phyloP scores from a whole-genome alignment of 169 alveolate species.

The Plasmodium malariae region DNA sequence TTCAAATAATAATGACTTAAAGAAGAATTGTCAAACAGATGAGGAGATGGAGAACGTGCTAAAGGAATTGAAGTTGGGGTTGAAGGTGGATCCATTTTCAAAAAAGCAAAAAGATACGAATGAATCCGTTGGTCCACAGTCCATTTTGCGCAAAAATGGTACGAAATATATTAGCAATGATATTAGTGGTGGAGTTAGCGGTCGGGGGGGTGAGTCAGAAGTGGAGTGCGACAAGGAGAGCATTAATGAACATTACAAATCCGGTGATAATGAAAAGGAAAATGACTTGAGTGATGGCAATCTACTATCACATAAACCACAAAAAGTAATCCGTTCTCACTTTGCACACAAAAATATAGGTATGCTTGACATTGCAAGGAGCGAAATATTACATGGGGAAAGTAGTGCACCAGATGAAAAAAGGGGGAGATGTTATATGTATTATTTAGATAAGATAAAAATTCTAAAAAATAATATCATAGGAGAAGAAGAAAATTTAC shows the following conservation, averaged over 20 bases:
- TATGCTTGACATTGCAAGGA: background rate
- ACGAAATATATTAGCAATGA: too few relatives aligned
- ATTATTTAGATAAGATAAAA: constrained; percentile 22
- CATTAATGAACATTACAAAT: too few relatives aligned
- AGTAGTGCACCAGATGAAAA: background rate
- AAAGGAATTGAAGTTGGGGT: too few relatives aligned
- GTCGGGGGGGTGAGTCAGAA: too few relatives aligned
- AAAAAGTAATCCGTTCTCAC: background rate
- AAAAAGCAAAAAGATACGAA: too few relatives aligned
- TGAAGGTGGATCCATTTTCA: background rate
- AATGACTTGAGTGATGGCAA: background rate
- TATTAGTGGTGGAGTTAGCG: too few relatives aligned
- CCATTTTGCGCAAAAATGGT: too few relatives aligned
- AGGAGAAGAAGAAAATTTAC: background rate
- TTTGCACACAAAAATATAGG: background rate
- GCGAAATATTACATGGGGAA: too few relatives aligned
- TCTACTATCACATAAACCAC: background rate
- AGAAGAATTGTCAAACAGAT: too few relatives aligned
- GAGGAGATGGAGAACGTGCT: too few relatives aligned
- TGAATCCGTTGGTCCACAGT: too few relatives aligned
- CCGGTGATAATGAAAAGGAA: background rate
- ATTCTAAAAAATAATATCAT: background rate
- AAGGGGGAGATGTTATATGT: background rate
- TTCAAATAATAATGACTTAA: background rate
- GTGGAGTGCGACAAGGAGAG: too few relatives aligned